Evolutionary conservation across 2,329 filamentous ascomycete species (phyloP).

Genomic region (Xylaria sp.): DNA sequence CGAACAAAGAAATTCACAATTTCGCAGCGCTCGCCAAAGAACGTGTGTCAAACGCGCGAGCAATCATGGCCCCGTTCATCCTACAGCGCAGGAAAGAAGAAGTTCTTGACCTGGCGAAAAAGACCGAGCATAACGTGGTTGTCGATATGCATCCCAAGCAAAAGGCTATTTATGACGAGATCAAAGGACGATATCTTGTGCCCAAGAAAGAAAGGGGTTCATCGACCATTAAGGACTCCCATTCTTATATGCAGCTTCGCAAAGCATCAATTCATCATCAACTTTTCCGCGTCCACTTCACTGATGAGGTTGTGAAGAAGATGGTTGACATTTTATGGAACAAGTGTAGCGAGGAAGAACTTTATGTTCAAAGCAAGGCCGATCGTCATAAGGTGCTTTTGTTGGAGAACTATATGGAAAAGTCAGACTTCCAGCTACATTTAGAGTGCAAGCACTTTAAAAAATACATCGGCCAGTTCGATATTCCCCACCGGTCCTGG

Average conservation of each 20-base stretch:
- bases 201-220: conserved; percentile 69
- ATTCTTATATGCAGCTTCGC: conserved; percentile 88
- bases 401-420: conserved; percentile 64
- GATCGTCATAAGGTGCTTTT: conserved; percentile 64
- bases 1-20: conserved; percentile 80
- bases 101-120: conserved; percentile 85
- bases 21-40: conserved; percentile 87
- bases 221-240: conserved; percentile 64
- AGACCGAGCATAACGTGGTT: conserved; percentile 79
- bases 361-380: conserved; percentile 52
- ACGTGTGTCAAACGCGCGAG: conserved; percentile 85
- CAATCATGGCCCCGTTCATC: conserved; percentile 95
- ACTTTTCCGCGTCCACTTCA: conserved; percentile 84
- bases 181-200: conserved; percentile 70
- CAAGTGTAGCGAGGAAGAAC: conserved; percentile 67
- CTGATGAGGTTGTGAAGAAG: conserved; percentile 76
- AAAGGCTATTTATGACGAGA: conserved; percentile 74
- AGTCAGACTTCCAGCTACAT: conserved; percentile 73
- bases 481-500: conserved; percentile 64
- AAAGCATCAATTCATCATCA: conserved; percentile 93
- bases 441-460: conserved; percentile 71
- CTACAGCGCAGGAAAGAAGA: conserved; percentile 93
- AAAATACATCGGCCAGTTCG: conserved; percentile 62
- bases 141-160: conserved; percentile 83
- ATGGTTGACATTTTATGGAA: conserved; percentile 82